Evolutionary conservation across 2,329 filamentous ascomycete species (phyloP).

Genomic region (Xylaria hypoxylon): DNA sequence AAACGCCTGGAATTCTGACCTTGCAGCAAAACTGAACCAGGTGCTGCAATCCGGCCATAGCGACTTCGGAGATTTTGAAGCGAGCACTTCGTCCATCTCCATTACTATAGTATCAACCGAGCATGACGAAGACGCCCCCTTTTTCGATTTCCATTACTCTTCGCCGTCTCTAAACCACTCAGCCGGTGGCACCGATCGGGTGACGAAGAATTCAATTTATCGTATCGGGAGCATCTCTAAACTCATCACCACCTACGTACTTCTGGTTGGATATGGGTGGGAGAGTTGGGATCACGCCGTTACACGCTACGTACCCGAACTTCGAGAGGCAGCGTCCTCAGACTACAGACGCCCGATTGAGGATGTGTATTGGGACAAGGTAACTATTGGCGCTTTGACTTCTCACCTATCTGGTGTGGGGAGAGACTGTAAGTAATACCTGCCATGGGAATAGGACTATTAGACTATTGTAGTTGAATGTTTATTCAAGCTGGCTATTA

Average conservation of each 20-base stretch:
- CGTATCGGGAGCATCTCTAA: conserved; percentile 35
- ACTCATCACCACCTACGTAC: conserved; percentile 25
- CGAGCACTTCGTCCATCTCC: conserved; percentile 28
- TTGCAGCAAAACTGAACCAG: conserved; percentile 8
- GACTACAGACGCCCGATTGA: conserved; percentile 2
- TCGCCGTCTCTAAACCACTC: conserved; percentile 24
- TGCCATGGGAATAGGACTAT: too few species aligned
- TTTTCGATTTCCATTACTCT: conserved; percentile 35
- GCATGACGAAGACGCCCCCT: conserved; percentile 15
- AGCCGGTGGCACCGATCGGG: conserved; percentile 6
- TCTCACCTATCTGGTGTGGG: conserved; percentile 30
- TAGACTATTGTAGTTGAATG: neutral
- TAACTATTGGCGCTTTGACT: conserved; percentile 19
- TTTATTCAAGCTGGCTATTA: neutral
- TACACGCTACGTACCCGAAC: conserved; percentile 25
- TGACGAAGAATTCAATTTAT: conserved; percentile 30
- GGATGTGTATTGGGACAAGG: conserved; percentile 19
- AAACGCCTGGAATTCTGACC: conserved; percentile 1
- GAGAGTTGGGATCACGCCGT: conserved; percentile 25
- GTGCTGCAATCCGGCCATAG: conserved; percentile 23
- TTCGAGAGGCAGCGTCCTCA: conserved; percentile 3
- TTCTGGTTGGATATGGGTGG: conserved; percentile 28
- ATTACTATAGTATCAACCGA: conserved; percentile 24
- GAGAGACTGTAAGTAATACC: conserved; percentile 24
- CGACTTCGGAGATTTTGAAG: conserved; percentile 25